These are phyloP conservation scores for Jaenimonas drosophilae DNA, from an alignment of 208 protist species.

Conservation along the genomic window DNA sequence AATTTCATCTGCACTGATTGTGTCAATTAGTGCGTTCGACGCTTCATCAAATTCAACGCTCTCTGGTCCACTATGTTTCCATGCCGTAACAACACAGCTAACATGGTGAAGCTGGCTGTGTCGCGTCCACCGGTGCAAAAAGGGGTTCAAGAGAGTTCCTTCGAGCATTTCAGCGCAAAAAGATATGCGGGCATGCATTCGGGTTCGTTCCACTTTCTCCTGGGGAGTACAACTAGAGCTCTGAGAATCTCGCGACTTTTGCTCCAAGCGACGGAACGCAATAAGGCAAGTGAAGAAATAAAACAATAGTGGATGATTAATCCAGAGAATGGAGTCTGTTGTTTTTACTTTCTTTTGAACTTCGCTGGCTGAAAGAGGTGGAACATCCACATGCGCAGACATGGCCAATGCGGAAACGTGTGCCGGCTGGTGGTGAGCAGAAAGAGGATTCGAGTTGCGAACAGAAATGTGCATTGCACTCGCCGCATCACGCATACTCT, in stretches of 20 bases:
- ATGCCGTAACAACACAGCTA: conserved; percentile 20
- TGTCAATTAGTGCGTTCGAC: conserved; percentile 29
- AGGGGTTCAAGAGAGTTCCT: conserved; percentile 1
- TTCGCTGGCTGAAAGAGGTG: too few species aligned
- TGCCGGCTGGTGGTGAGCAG: too few species aligned
- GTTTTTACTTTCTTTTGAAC: too few species aligned
- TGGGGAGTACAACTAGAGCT: neutral
- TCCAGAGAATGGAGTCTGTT: too few species aligned
- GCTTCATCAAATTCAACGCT: conserved; percentile 34
- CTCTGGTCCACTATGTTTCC: conserved; percentile 27
- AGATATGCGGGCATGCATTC: conserved; percentile 1
- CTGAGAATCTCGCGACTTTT: neutral
- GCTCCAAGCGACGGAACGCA: neutral
- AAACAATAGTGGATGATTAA: neutral
- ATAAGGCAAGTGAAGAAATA: conserved; percentile 2
- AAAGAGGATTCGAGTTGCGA: too few species aligned
- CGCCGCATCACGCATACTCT: too few species aligned
- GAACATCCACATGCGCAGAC: too few species aligned
- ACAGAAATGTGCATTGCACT: too few species aligned
- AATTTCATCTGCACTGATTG: conserved; percentile 28
- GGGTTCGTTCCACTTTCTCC: neutral
- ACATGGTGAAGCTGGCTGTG: conserved; percentile 18
- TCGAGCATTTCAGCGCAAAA: conserved; percentile 2
- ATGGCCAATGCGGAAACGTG: too few species aligned
- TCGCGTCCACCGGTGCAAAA: conserved; percentile 32